Base-by-base conservation (phyloP, 306 rosid genomes). In the Coriaria nepalensis region DNA sequence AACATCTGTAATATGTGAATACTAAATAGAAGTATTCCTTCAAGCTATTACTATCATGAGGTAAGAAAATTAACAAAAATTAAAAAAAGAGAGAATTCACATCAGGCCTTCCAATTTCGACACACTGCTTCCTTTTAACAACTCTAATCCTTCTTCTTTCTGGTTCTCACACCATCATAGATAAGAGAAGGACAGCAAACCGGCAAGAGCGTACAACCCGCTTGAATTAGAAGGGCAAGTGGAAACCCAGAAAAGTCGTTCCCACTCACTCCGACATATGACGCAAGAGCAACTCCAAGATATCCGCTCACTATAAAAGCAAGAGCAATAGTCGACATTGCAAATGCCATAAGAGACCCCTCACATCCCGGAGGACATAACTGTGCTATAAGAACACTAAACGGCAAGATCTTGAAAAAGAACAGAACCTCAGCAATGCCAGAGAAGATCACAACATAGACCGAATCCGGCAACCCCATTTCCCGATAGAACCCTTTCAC, bases 261-360 rank as follows among this genome's bases (percentile, higher is more conserved):
- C 49, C 57, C 78, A 8, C 83, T 74, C 9, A 88, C 39, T 40
- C 93, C 84, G 37, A 73, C 60, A 33, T 9, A 79, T 7, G 81
- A 80, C 29, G 85, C 92, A 32, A 90, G 80, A 10, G 77, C 92
- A 36, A 90, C 82, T 36, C 97, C 95, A 13, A 90, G 71, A 60
- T 73, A 84, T 66, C 97, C 97, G 37, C 97, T 84, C 46, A 71
- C 76, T 42, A 90, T 81, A 47, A 84, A 68, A 2, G 95, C 73
- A 37, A 84, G 64, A 5, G 98, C 93, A 2, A 85, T 43, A 2
- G 73, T 83, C 35, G 95, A 81, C 84, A 78, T 79, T 7, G 79
- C 84, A 51, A 90, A 81, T 4, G 98, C 98, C 98, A 90, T 81
- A 37, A 90, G 51, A 44, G 98, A 81, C 34, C 98, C 98, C 53